phyloP scores from a whole-genome alignment of 1,139 yeast genomes.

The Taphrina betulina region DNA sequence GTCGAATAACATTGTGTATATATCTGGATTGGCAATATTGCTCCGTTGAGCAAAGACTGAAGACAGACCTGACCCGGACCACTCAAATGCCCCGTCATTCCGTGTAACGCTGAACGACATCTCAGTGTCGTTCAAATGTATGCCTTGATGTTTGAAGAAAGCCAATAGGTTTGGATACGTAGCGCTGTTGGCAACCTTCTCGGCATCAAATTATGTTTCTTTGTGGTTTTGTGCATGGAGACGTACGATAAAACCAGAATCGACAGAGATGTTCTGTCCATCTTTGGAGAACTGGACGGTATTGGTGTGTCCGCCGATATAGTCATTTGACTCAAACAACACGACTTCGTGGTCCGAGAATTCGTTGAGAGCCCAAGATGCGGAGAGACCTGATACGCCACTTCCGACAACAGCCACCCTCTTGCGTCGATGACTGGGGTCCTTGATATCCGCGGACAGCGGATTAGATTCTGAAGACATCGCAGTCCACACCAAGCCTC shows the following conservation, averaged over 20 bases:
- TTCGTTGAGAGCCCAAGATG: constrained; percentile 32
- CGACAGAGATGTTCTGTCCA: constrained; percentile 18
- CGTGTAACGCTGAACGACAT: constrained; percentile 31
- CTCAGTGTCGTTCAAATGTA: constrained; percentile 14
- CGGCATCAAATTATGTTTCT: neutral
- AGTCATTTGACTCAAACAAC: constrained; percentile 19
- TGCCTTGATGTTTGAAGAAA: constrained; percentile 18
- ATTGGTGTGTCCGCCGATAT: constrained; percentile 30
- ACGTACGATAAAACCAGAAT: constrained; percentile 25
- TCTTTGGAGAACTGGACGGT: constrained; percentile 20
- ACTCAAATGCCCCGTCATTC: constrained; percentile 29
- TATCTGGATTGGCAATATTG: constrained; percentile 17
- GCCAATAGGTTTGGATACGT: constrained; percentile 28
- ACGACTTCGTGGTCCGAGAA: constrained; percentile 26
- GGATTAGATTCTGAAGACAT: too few species aligned
- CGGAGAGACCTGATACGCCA: constrained; percentile 35
- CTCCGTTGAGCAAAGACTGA: constrained; percentile 18
- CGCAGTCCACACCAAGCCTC: too few species aligned
- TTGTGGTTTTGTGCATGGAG: neutral
- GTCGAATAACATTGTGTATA: constrained; percentile 23
- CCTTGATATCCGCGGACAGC: constrained; percentile 1
- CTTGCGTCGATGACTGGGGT: neutral
- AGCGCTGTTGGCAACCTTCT: constrained; percentile 23
- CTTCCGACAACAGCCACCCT: constrained; percentile 34
- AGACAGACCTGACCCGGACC: constrained; percentile 25